These are phyloP conservation scores for Rhizopogon roseolus DNA, from an alignment of 768 basidiomycete genomes.

Conservation along the genomic window DNA sequence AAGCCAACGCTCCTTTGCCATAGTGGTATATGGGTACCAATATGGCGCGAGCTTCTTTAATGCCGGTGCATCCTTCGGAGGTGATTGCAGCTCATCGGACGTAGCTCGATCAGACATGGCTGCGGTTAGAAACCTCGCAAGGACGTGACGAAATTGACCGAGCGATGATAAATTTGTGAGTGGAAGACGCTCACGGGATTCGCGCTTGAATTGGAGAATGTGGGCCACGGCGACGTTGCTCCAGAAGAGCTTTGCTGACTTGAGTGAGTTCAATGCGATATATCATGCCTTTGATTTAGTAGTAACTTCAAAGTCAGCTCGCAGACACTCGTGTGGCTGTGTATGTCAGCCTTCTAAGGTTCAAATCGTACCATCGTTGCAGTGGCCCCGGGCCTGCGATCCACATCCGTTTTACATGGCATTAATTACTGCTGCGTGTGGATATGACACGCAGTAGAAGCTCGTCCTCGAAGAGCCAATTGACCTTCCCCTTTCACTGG, in stretches of 20 bases:
- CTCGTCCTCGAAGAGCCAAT: too few species aligned
- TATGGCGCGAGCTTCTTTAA: slow-evolving; percentile 83
- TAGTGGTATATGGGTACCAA: slow-evolving; percentile 91
- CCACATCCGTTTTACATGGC: too few species aligned
- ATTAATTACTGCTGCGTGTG: too few species aligned
- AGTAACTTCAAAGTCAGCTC: background rate
- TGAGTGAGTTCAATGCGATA: background rate
- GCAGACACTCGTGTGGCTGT: background rate
- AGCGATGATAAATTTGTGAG: slow-evolving; percentile 45
- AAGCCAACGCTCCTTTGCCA: slow-evolving; percentile 89
- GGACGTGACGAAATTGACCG: slow-evolving; percentile 54
- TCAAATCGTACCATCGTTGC: too few species aligned
- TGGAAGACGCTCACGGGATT: slow-evolving; percentile 26
- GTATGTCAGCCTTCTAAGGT: background rate
- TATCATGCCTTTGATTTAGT: too few species aligned
- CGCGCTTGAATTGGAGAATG: slow-evolving; percentile 18
- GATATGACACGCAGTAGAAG: too few species aligned
- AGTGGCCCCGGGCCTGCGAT: too few species aligned
- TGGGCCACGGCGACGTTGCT: slow-evolving; percentile 27
- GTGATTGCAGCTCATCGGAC: slow-evolving; percentile 8
- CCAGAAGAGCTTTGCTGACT: slow-evolving; percentile 10
- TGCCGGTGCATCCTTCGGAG: slow-evolving; percentile 32
- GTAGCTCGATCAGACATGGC: slow-evolving; percentile 38
- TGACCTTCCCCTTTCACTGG: too few species aligned
- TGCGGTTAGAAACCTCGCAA: slow-evolving; percentile 46